These are phyloP conservation scores for Pseudocercospora musae DNA, from an alignment of 2,329 filamentous ascomycete genomes.

Conservation along the genomic window DNA sequence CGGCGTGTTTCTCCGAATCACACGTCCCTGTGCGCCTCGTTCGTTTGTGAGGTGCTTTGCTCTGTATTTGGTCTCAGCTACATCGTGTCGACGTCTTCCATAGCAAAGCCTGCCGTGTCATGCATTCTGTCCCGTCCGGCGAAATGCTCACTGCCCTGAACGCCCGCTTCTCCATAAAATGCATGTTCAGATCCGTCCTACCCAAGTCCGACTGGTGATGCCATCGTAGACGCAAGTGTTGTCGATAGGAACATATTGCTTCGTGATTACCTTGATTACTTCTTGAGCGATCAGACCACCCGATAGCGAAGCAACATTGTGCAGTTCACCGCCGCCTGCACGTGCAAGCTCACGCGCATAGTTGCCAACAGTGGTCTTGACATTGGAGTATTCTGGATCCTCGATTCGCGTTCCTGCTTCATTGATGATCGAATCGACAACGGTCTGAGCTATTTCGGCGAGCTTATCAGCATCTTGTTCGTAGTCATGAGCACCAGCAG, in stretches of 20 bases:
- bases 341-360: constrained; percentile 56
- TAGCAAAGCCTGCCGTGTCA: neutral
- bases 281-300: constrained; percentile 97
- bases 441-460: constrained; percentile 42
- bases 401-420: constrained; percentile 41
- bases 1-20: neutral
- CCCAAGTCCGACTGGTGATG: constrained; percentile 51
- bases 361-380: constrained; percentile 37
- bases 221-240: constrained; percentile 64
- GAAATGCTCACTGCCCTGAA: neutral
- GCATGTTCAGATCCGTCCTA: constrained; percentile 24
- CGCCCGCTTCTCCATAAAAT: neutral
- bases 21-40: neutral
- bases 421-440: constrained; percentile 43
- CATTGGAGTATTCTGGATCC: constrained; percentile 40
- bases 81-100: neutral
- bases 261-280: constrained; percentile 81
- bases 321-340: constrained; percentile 78
- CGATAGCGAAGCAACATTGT: constrained; percentile 83
- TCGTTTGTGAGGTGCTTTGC: neutral
- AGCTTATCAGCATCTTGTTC: constrained; percentile 41
- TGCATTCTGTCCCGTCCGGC: neutral
- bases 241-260: constrained; percentile 63
- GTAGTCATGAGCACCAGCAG: constrained; percentile 31
- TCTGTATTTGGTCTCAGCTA: neutral